These are phyloP conservation scores for Aspergillus aculeatinus DNA, from an alignment of 2,329 filamentous ascomycete species.

Conservation along the genomic window DNA sequence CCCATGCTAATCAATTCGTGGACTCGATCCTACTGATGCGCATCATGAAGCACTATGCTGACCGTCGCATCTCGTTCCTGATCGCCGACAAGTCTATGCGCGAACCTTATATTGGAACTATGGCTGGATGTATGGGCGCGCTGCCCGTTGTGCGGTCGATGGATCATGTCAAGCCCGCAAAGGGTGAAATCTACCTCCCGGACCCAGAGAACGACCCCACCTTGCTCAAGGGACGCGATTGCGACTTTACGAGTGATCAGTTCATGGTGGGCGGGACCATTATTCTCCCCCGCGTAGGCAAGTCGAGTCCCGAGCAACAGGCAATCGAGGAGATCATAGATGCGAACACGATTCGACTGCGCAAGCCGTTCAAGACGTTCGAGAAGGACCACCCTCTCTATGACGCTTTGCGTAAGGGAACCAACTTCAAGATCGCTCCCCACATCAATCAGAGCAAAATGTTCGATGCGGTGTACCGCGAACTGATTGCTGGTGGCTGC, in stretches of 20 bases:
- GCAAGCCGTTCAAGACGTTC: conserved; percentile 72
- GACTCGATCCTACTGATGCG: conserved; percentile 93
- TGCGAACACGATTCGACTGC: conserved; percentile 77
- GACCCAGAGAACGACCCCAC: conserved; percentile 83
- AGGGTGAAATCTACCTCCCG: conserved; percentile 81
- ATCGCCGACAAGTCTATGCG: conserved; percentile 95
- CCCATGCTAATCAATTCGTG: conserved; percentile 98
- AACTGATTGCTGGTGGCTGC: conserved; percentile 78
- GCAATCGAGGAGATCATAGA: conserved; percentile 77
- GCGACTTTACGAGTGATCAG: conserved; percentile 69
- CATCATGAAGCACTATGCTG: conserved; percentile 80
- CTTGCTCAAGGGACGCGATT: conserved; percentile 74
- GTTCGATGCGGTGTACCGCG: conserved; percentile 87
- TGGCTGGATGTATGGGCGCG: conserved; percentile 79
- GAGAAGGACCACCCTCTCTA: conserved; percentile 72
- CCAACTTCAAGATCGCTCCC: conserved; percentile 81
- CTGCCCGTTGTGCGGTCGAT: conserved; percentile 92
- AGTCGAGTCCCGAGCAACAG: conserved; percentile 69
- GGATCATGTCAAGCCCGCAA: conserved; percentile 77
- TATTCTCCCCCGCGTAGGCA: conserved; percentile 81
- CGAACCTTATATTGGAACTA: conserved; percentile 81
- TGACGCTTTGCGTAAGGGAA: conserved; percentile 75
- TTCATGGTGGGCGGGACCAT: conserved; percentile 78
- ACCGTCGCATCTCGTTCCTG: conserved; percentile 84
- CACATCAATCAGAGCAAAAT: conserved; percentile 93